Percentiles rank a stretch among this genome's conserved stretches.
Conservation (phyloP, 148 eudicot genomes). For the Amaranthus cruentus region DNA sequence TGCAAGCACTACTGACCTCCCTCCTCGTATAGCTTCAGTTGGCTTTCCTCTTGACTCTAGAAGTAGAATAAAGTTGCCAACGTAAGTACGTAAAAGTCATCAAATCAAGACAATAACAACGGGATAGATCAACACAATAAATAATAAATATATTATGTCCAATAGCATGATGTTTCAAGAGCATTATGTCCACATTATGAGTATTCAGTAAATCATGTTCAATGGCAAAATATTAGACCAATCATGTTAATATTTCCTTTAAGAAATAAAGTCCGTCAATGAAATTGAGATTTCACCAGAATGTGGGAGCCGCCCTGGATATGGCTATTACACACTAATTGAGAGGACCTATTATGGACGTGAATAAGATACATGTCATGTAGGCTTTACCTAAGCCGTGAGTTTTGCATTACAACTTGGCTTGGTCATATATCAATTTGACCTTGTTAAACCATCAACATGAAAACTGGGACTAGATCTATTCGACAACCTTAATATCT, state of each 20-base stretch:
- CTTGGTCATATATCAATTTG: not conserved
- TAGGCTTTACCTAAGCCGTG: not conserved
- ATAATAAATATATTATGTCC: not conserved
- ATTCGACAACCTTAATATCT: not conserved
- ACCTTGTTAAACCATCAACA: not conserved
- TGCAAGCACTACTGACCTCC: slow-evolving; percentile 55
- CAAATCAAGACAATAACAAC: not conserved
- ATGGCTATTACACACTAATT: not conserved
- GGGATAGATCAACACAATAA: not conserved
- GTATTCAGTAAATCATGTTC: not conserved
- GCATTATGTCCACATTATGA: too few species aligned
- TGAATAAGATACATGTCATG: not conserved
- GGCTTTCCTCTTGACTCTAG: slow-evolving; percentile 85
- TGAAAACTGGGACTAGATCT: not conserved
- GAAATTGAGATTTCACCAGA: not conserved
- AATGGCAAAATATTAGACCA: not conserved
- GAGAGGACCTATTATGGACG: not conserved
- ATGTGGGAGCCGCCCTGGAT: not conserved
- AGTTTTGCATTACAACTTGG: not conserved
- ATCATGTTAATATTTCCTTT: not conserved
- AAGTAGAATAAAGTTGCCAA: slow-evolving; percentile 13
- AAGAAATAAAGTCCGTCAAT: not conserved
- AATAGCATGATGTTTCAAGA: not conserved
- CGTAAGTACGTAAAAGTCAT: slow-evolving; percentile 7
- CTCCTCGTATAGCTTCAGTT: slow-evolving; percentile 92